Percentiles rank a stretch among this genome's conserved stretches.
phyloP scores from a whole-genome alignment of 768 basidiomycete species.

The Royoungia palumana region DNA sequence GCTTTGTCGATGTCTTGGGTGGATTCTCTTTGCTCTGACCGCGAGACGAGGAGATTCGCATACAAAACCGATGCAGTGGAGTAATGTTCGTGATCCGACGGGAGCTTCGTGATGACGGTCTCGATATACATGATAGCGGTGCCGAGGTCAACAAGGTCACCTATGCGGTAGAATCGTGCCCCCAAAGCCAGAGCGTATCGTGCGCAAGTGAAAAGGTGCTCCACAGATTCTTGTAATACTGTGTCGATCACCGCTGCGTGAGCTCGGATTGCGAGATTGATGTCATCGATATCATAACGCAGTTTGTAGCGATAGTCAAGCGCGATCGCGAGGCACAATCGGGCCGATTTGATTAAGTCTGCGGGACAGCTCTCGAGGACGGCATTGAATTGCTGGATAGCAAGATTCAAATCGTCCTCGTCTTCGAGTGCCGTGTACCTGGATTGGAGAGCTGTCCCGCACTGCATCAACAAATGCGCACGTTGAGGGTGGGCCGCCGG shows the following conservation, averaged over 20 bases:
- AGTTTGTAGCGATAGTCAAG: slow-evolving; percentile 10
- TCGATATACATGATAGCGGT: slow-evolving; percentile 10
- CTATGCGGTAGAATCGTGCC: slow-evolving; percentile 8
- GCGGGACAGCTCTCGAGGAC: slow-evolving; percentile 6
- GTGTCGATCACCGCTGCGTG: slow-evolving; percentile 9
- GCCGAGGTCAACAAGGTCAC: slow-evolving; percentile 11
- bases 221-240: background rate
- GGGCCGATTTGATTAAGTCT: slow-evolving; percentile 2
- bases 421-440: slow-evolving; percentile 12
- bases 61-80: background rate
- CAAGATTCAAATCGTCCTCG: slow-evolving; percentile 19
- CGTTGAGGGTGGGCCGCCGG: slow-evolving; percentile 12
- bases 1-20: slow-evolving; percentile 17
- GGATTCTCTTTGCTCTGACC: slow-evolving; percentile 9
- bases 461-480: slow-evolving; percentile 10
- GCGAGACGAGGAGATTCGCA: slow-evolving; percentile 11
- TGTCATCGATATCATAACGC: slow-evolving; percentile 13
- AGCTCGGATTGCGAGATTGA: slow-evolving; percentile 9
- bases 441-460: slow-evolving; percentile 15
- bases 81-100: slow-evolving; percentile 5
- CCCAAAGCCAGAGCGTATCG: slow-evolving; percentile 6
- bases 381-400: slow-evolving; percentile 8
- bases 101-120: slow-evolving; percentile 1
- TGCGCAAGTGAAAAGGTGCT: slow-evolving; percentile 3
- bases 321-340: slow-evolving; percentile 4